Percentiles rank a stretch among this genome's conserved stretches.
Conservation (phyloP, 2,329 filamentous ascomycete species). For the Penicillium sp. region DNA sequence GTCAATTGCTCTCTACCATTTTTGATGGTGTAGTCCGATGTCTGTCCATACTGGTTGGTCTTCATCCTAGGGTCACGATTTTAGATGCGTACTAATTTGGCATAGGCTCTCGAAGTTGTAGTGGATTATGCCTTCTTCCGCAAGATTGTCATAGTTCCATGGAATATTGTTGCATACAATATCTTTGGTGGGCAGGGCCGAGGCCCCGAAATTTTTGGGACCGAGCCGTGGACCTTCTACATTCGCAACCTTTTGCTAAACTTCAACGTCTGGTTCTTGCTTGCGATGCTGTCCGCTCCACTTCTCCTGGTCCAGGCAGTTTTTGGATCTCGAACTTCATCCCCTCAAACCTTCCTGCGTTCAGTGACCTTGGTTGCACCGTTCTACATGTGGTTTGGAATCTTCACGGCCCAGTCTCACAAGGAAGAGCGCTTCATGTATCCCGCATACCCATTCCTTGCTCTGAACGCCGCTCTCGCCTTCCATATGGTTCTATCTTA, state of each 20-base stretch:
- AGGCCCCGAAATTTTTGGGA: constrained; percentile 89
- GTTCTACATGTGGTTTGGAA: constrained; percentile 89
- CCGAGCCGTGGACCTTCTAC: constrained; percentile 96
- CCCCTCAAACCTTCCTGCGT: constrained; percentile 64
- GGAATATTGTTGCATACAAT: constrained; percentile 95
- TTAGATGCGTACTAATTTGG: constrained; percentile 22
- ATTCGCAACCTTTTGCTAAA: constrained; percentile 84
- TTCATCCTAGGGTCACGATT: not conserved
- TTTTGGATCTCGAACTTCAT: constrained; percentile 55
- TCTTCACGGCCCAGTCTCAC: constrained; percentile 89
- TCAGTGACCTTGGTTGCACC: constrained; percentile 72
- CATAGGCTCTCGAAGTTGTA: constrained; percentile 59
- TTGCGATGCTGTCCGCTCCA: constrained; percentile 69
- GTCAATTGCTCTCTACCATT: constrained; percentile 56
- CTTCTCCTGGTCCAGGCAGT: constrained; percentile 68
- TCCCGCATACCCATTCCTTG: constrained; percentile 83
- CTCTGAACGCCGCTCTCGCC: constrained; percentile 78
- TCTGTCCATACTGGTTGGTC: constrained; percentile 61
- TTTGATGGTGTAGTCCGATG: constrained; percentile 62
- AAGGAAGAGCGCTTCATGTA: constrained; percentile 99
- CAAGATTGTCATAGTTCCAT: constrained; percentile 68
- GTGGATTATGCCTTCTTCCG: constrained; percentile 83
- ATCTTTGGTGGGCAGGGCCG: constrained; percentile 71
- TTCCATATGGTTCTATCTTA: constrained; percentile 73
- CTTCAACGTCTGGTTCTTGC: constrained; percentile 88